Conservation (phyloP, 2,329 filamentous ascomycete genomes). For the Pseudogymnoascus destructans region DNA sequence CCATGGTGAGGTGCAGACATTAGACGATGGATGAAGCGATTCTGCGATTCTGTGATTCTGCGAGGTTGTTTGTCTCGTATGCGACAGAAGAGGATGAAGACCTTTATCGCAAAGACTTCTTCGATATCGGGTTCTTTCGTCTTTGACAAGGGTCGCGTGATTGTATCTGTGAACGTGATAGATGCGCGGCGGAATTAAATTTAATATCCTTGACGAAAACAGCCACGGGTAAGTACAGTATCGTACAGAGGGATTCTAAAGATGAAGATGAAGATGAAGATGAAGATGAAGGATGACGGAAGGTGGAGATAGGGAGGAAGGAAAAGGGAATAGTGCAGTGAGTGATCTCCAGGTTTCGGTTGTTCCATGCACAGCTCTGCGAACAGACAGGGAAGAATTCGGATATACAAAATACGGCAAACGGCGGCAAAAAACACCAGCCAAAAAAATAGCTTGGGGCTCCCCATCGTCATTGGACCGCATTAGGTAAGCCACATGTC, state of each 20-base stretch:
- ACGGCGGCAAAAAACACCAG: neutral
- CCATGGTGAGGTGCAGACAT: constrained; percentile 45
- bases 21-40: neutral
- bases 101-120: neutral
- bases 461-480: neutral
- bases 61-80: neutral
- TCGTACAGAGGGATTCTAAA: no score
- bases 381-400: neutral
- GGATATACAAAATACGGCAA: neutral
- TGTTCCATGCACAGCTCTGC: neutral
- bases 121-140: neutral
- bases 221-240: neutral
- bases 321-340: neutral
- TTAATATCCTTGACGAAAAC: neutral
- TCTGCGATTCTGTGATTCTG: neutral
- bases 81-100: neutral
- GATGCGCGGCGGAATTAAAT: neutral
- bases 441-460: neutral
- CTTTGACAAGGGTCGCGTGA: neutral
- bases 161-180: neutral
- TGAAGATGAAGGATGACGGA: neutral
- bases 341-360: neutral
- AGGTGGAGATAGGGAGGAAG: neutral
- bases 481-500: neutral
- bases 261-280: neutral